Conservation (phyloP, 257 asterid genomes). For the Lithospermum erythrorhizon region DNA sequence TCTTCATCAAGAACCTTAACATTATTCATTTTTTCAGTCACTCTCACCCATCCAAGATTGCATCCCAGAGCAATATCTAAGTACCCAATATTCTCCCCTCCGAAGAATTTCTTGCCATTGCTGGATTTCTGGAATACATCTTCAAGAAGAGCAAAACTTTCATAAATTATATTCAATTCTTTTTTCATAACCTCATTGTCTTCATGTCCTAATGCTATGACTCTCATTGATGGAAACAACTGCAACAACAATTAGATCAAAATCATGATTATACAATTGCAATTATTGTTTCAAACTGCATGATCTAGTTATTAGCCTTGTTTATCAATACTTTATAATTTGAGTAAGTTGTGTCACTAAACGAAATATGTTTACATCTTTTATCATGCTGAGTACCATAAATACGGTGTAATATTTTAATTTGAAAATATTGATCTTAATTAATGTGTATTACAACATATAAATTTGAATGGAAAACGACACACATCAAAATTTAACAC, state of each 20-base stretch:
- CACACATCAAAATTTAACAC: too few relatives aligned
- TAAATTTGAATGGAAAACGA: too few relatives aligned
- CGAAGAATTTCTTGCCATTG: constrained; percentile 42
- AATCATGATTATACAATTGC: not conserved
- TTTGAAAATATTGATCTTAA: too few relatives aligned
- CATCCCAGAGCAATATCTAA: constrained; percentile 55
- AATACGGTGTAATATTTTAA: too few relatives aligned
- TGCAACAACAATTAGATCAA: constrained; percentile 16
- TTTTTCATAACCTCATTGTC: constrained; percentile 30
- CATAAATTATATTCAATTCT: constrained; percentile 12
- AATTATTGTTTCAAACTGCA: too few relatives aligned
- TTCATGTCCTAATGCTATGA: constrained; percentile 16
- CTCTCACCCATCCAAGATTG: constrained; percentile 35
- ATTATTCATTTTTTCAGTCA: constrained; percentile 16
- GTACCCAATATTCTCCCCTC: constrained; percentile 46
- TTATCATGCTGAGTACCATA: too few relatives aligned
- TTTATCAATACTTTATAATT: too few relatives aligned
- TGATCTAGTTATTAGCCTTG: too few relatives aligned
- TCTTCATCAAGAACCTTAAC: constrained; percentile 29
- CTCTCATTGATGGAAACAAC: constrained; percentile 45
- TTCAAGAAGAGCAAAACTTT: constrained; percentile 38
- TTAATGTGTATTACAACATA: too few relatives aligned
- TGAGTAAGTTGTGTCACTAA: too few relatives aligned
- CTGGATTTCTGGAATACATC: constrained; percentile 35
- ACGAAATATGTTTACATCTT: too few relatives aligned